Percentiles rank a stretch among this genome's conserved stretches.
phyloP scores from a whole-genome alignment of 2,329 filamentous ascomycete genomes.

The Chrysoporthe puriensis region DNA sequence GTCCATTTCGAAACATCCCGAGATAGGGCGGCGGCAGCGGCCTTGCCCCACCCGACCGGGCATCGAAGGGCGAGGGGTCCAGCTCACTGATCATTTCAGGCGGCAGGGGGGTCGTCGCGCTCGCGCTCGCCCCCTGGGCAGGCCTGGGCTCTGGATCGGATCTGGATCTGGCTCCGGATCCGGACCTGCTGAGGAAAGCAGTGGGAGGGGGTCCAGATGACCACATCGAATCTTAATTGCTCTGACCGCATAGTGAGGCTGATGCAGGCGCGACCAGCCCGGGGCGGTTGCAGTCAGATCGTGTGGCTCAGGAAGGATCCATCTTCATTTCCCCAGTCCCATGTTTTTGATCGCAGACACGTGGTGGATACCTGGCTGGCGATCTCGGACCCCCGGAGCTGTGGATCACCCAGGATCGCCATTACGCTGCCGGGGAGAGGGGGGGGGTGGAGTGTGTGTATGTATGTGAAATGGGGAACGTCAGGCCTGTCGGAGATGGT shows the following conservation, averaged over 20 bases:
- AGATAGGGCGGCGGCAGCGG: too few species aligned
- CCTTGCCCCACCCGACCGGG: background rate
- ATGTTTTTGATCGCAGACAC: conserved; percentile 9
- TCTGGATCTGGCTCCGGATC: conserved; percentile 3
- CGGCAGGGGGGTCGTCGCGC: background rate
- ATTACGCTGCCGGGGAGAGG: background rate
- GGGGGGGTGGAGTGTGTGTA: background rate
- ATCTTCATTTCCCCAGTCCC: background rate
- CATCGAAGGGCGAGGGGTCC: background rate
- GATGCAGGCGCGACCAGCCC: background rate
- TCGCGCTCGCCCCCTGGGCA: background rate
- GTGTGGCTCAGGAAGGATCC: conserved; percentile 3
- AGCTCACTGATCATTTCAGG: conserved; percentile 2
- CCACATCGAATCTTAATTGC: background rate
- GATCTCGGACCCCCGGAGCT: conserved; percentile 7
- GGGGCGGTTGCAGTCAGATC: background rate
- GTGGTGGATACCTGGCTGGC: conserved; percentile 8
- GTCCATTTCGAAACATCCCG: too few species aligned
- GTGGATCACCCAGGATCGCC: conserved; percentile 1
- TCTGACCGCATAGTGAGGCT: conserved; percentile 2
- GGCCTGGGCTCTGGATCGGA: background rate
- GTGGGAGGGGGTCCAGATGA: conserved; percentile 1
- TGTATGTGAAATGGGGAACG: background rate
- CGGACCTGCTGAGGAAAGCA: conserved; percentile 17
- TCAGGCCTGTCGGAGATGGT: background rate